A percentile compares a stretch with the other conserved stretches of the same genome.
These are phyloP conservation scores for Claviceps pazoutovae DNA, from an alignment of 2,329 filamentous ascomycete genomes.

Conservation along the genomic window DNA sequence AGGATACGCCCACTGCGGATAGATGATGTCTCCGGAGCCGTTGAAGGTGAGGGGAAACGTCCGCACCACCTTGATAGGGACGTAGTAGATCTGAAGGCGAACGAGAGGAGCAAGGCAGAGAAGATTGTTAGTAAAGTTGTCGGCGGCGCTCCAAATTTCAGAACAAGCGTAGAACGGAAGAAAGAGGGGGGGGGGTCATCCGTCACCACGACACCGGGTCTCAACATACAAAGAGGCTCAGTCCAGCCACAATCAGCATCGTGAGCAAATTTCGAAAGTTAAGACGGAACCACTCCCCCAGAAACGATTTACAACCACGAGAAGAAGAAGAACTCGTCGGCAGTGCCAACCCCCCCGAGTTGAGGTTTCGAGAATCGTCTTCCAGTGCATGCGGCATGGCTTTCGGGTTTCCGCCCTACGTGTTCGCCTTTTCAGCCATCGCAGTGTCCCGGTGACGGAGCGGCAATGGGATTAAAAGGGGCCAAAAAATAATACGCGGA, in stretches of 20 bases:
- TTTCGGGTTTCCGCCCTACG: neutral
- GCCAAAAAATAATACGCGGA: neutral
- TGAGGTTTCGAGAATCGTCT: conserved; percentile 1
- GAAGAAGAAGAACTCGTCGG: neutral
- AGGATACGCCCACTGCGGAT: conserved; percentile 51
- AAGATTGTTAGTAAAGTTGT: neutral
- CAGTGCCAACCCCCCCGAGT: conserved; percentile 1
- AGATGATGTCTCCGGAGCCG: conserved; percentile 45
- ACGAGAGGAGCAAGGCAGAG: neutral
- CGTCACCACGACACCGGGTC: neutral
- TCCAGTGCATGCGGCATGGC: conserved; percentile 11
- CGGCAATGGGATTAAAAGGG: neutral
- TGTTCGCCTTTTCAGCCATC: neutral
- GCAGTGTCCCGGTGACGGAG: neutral
- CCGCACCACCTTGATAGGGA: conserved; percentile 39
- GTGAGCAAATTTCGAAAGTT: conserved; percentile 46
- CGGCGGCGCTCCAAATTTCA: neutral
- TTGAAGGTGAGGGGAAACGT: conserved; percentile 48
- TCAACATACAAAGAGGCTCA: conserved; percentile 17
- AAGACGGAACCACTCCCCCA: conserved; percentile 38
- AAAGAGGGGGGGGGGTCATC: neutral
- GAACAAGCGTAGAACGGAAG: neutral
- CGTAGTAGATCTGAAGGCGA: conserved; percentile 31
- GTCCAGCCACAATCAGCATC: conserved; percentile 36
- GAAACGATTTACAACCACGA: conserved; percentile 10